Evolutionary conservation across 2,329 filamentous ascomycete species (phyloP).

Genomic region (Sporothrix pseudoabietina): DNA sequence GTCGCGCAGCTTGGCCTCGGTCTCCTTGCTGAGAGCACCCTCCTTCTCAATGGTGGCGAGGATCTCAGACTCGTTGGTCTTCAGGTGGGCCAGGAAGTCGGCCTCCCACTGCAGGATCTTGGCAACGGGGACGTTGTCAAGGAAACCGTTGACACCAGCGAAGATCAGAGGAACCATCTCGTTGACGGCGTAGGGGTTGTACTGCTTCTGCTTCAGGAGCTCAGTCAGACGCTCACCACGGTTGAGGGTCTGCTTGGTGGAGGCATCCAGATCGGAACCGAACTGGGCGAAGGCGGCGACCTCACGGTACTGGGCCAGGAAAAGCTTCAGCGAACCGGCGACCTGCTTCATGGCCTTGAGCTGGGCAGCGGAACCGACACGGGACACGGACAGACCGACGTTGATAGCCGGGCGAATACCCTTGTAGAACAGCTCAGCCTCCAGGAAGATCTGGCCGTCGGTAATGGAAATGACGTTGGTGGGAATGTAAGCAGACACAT

Average conservation of each 20-base stretch:
- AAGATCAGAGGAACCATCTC: conserved; percentile 99
- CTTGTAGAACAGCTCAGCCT: conserved; percentile 99
- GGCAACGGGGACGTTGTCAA: conserved; percentile 83
- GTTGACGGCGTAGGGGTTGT: conserved; percentile 96
- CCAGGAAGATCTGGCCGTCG: conserved; percentile 99
- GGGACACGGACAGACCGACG: conserved; percentile 99
- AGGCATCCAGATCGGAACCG: conserved; percentile 98
- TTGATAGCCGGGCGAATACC: conserved; percentile 99
- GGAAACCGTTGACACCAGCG: conserved; percentile 96
- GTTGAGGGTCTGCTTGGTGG: conserved; percentile 96
- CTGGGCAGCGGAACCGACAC: conserved; percentile 99
- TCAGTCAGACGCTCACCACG: conserved; percentile 99
- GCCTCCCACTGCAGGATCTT: conserved; percentile 94
- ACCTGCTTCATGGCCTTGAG: conserved; percentile 99
- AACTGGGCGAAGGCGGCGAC: conserved; percentile 99
- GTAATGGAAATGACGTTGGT: conserved; percentile 99
- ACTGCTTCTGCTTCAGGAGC: conserved; percentile 99
- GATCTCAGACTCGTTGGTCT: conserved; percentile 83
- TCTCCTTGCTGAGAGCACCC: conserved; percentile 92
- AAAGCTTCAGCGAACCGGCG: conserved; percentile 98
- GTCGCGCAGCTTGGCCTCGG: conserved; percentile 80
- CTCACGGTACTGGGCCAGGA: conserved; percentile 99
- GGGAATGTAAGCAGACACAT: conserved; percentile 99
- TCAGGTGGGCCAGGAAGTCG: conserved; percentile 91
- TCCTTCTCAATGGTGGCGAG: conserved; percentile 90